These are phyloP conservation scores for Speleostelium caveatum DNA, from an alignment of 78 protist genomes.

Conservation along the genomic window DNA sequence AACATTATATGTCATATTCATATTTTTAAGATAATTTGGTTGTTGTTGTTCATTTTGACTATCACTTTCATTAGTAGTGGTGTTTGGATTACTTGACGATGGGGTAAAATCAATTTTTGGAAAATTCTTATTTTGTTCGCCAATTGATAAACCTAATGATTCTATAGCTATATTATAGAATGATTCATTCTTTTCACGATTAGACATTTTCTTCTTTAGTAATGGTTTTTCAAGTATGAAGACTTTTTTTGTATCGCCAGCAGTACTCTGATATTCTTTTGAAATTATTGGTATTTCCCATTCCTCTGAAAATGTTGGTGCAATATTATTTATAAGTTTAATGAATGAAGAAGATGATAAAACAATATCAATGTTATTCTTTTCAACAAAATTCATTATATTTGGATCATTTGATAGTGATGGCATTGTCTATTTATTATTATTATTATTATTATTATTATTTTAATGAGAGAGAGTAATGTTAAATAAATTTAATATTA, in stretches of 20 bases:
- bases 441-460: conserved; percentile 12
- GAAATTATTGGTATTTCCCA: conserved; percentile 47
- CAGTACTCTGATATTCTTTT: conserved; percentile 6
- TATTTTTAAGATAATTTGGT: neutral
- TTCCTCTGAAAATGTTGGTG: conserved; percentile 26
- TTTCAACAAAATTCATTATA: conserved; percentile 21
- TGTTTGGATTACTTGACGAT: neutral
- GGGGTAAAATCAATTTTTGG: conserved; percentile 45
- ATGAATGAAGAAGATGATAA: conserved; percentile 62
- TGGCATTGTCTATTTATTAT: conserved; percentile 39
- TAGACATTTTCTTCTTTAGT: conserved; percentile 32
- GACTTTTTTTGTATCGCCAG: conserved; percentile 11
- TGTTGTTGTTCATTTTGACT: neutral
- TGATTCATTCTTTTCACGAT: conserved; percentile 65
- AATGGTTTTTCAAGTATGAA: conserved; percentile 67
- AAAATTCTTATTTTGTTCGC: conserved; percentile 4
- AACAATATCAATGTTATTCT: conserved; percentile 53
- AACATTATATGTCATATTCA: conserved; percentile 59
- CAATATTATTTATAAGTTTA: conserved; percentile 44
- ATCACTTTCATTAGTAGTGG: neutral
- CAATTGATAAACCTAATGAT: conserved; percentile 50
- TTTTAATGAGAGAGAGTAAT: neutral
- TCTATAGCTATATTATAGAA: conserved; percentile 63
- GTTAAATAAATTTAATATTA: neutral
- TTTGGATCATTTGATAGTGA: conserved; percentile 36